Evolutionary conservation across 495 filamentous ascomycete genomes (phyloP).

Genomic region (Neurospora sp.): DNA sequence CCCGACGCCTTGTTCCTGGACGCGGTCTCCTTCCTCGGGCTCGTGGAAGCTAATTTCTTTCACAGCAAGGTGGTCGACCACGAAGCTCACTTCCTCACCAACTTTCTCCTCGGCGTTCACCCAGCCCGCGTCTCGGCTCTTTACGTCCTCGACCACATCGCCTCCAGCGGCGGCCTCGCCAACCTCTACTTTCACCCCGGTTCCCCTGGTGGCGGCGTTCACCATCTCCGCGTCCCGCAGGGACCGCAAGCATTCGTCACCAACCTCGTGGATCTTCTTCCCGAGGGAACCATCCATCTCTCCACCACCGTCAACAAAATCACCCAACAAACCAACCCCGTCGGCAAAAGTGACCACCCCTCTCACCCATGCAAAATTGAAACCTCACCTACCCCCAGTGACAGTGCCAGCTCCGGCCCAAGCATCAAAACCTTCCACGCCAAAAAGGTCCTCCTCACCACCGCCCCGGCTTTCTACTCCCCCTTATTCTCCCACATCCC

Average conservation of each 20-base stretch:
- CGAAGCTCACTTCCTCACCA: conserved; percentile 23
- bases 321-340: neutral
- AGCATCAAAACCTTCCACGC: conserved; percentile 13
- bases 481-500: neutral
- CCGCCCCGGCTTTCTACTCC: conserved; percentile 25
- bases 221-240: conserved; percentile 7
- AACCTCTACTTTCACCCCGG: conserved; percentile 29
- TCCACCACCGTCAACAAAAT: conserved; percentile 1
- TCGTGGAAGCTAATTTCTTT: conserved; percentile 12
- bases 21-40: conserved; percentile 21
- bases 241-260: conserved; percentile 1
- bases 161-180: conserved; percentile 31
- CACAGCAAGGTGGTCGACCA: neutral
- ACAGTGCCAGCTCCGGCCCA: neutral
- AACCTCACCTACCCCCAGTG: neutral
- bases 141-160: conserved; percentile 42
- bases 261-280: neutral
- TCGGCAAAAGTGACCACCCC: neutral
- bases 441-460: conserved; percentile 27
- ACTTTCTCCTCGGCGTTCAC: conserved; percentile 37
- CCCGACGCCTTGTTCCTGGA: conserved; percentile 16
- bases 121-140: conserved; percentile 32
- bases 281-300: neutral
- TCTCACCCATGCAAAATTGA: neutral
- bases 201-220: conserved; percentile 5